Conservation (phyloP, 768 basidiomycete genomes). For the Kondoa malvinella region DNA sequence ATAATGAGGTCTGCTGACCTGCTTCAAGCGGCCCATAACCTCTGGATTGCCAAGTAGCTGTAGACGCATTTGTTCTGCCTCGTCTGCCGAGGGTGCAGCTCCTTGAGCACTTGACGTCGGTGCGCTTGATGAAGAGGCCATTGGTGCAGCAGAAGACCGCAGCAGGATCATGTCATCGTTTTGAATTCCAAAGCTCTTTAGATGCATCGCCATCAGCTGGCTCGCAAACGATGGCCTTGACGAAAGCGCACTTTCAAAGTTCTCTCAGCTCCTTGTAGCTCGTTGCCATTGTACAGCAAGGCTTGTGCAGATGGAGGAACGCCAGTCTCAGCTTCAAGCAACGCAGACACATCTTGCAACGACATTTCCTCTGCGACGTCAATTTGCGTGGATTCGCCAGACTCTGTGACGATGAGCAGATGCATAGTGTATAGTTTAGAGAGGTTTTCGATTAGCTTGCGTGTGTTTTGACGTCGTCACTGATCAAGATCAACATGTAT, state of each 20-base stretch:
- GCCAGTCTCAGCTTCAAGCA: slow-evolving; percentile 54
- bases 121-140: slow-evolving; percentile 6
- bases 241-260: slow-evolving; percentile 41
- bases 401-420: neutral
- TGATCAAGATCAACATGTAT: neutral
- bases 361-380: neutral
- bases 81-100: slow-evolving; percentile 27
- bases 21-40: slow-evolving; percentile 54
- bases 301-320: slow-evolving; percentile 56
- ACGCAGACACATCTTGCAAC: slow-evolving; percentile 57
- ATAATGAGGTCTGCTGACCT: slow-evolving; percentile 36
- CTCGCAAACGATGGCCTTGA: neutral
- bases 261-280: slow-evolving; percentile 48
- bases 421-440: neutral
- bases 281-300: slow-evolving; percentile 50
- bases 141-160: slow-evolving; percentile 39
- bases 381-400: neutral
- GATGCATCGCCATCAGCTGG: neutral
- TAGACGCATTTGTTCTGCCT: slow-evolving; percentile 76
- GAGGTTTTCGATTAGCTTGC: neutral
- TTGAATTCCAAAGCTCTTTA: slow-evolving; percentile 42
- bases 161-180: slow-evolving; percentile 52
- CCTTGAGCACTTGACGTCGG: neutral
- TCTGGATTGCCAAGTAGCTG: slow-evolving; percentile 69
- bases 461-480: neutral